These are phyloP conservation scores for Erodium maritimum DNA, from an alignment of 345 rosid genomes.

Conservation along the genomic window DNA sequence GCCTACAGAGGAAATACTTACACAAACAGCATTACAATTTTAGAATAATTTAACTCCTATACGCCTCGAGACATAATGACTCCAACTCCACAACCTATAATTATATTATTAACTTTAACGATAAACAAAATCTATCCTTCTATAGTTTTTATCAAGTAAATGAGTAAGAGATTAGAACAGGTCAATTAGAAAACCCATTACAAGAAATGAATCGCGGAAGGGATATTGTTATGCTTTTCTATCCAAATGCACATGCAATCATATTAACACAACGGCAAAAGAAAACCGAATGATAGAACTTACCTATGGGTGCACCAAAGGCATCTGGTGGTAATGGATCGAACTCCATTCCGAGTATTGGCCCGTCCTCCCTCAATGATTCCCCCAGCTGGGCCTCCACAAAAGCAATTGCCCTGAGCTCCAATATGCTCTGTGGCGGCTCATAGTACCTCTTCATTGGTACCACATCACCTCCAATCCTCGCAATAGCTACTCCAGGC, in stretches of 20 bases:
- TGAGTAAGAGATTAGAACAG: background rate
- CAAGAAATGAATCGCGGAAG: background rate
- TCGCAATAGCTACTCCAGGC: constrained; percentile 31
- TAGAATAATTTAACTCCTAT: too few species aligned
- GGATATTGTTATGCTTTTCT: background rate
- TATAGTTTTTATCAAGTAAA: too few species aligned
- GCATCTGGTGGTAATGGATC: constrained; percentile 97
- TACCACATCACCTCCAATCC: constrained; percentile 34
- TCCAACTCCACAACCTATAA: background rate
- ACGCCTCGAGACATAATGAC: background rate
- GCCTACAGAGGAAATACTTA: too few species aligned
- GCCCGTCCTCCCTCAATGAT: constrained; percentile 73
- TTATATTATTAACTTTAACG: background rate
- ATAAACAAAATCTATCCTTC: background rate
- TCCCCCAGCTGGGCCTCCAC: constrained; percentile 80
- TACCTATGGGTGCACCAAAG: constrained; percentile 83
- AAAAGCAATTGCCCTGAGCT: constrained; percentile 52
- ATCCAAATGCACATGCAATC: background rate
- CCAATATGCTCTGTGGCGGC: constrained; percentile 28
- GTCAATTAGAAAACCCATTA: background rate
- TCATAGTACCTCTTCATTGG: constrained; percentile 41
- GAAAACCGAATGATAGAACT: background rate
- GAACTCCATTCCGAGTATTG: constrained; percentile 85
- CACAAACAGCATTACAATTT: background rate
- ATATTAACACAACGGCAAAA: too few species aligned